Evolutionary conservation across 2,329 filamentous ascomycete species (phyloP).

Genomic region (Coccinonectria pachysandricola): DNA sequence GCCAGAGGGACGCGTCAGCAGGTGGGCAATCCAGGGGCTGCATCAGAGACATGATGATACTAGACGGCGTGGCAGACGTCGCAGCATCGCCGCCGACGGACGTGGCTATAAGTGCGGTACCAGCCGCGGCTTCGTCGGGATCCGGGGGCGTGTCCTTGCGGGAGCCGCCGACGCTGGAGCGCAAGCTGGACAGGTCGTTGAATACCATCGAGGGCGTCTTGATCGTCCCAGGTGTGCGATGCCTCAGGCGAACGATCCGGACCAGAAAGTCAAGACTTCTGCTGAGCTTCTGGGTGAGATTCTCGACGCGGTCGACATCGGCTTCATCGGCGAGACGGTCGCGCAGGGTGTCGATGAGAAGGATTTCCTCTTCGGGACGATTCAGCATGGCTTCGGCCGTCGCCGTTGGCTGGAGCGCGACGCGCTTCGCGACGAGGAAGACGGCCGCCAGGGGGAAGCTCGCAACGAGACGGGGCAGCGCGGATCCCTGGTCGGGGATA

Average conservation of each 20-base stretch:
- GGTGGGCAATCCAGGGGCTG: constrained; percentile 10
- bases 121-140: constrained; percentile 4
- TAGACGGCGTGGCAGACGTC: constrained; percentile 5
- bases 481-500: constrained; percentile 4
- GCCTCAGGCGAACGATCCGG: constrained; percentile 12
- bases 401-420: constrained; percentile 10
- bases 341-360: constrained; percentile 14
- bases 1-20: constrained; percentile 9
- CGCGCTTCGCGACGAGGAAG: constrained; percentile 11
- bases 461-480: constrained; percentile 10
- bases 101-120: too few species aligned
- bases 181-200: constrained; percentile 15
- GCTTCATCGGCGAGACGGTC: constrained; percentile 10
- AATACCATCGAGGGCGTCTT: constrained; percentile 13
- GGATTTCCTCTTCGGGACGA: constrained; percentile 15
- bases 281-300: constrained; percentile 11
- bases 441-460: constrained; percentile 14
- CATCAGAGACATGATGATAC: constrained; percentile 11
- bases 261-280: constrained; percentile 9
- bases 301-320: constrained; percentile 11
- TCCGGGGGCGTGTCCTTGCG: constrained; percentile 15
- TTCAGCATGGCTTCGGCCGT: constrained; percentile 3
- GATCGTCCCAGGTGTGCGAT: constrained; percentile 4
- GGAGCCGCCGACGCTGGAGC: constrained; percentile 11
- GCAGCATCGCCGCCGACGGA: constrained; percentile 6